Evolutionary conservation across 2,329 filamentous ascomycete species (phyloP).

Genomic region (Ascosphaera apis): DNA sequence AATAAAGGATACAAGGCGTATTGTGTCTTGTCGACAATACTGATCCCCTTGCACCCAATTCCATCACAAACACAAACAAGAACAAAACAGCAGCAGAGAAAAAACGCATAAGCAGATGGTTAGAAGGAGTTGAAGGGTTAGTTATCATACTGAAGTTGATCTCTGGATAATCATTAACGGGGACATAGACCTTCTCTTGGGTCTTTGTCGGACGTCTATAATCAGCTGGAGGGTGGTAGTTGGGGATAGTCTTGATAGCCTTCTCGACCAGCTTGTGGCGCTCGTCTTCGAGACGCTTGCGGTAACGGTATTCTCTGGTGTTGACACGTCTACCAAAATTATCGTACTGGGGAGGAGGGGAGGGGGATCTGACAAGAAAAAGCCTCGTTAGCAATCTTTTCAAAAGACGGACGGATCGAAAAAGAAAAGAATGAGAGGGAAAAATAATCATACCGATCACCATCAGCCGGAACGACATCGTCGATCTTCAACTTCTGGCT

Average conservation of each 20-base stretch:
- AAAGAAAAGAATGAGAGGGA: constrained; percentile 1
- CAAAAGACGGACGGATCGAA: constrained; percentile 6
- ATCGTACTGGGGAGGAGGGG: constrained; percentile 89
- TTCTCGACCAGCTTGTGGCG: constrained; percentile 97
- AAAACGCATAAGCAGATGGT: constrained; percentile 28
- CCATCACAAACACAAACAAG: constrained; percentile 22
- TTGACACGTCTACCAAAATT: constrained; percentile 99
- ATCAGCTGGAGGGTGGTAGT: constrained; percentile 96
- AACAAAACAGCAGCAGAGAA: constrained; percentile 14
- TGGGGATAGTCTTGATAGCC: constrained; percentile 98
- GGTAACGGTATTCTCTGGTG: constrained; percentile 93
- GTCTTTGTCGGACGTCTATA: constrained; percentile 98
- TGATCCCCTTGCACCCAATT: constrained; percentile 10
- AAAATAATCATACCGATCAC: constrained; percentile 50
- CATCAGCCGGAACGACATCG: constrained; percentile 92
- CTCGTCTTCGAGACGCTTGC: constrained; percentile 94
- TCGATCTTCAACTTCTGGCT: constrained; percentile 98
- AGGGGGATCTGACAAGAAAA: constrained; percentile 50
- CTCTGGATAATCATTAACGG: constrained; percentile 99
- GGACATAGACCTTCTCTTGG: constrained; percentile 99
- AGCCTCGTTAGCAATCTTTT: constrained; percentile 4
- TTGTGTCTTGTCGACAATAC: constrained; percentile 1
- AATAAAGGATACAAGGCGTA: constrained; percentile 17
- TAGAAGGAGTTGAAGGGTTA: constrained; percentile 93
- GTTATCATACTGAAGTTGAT: constrained; percentile 99